Evolutionary conservation across 2,329 filamentous ascomycete genomes (phyloP).

Genomic region (Stromatinia cepivora): DNA sequence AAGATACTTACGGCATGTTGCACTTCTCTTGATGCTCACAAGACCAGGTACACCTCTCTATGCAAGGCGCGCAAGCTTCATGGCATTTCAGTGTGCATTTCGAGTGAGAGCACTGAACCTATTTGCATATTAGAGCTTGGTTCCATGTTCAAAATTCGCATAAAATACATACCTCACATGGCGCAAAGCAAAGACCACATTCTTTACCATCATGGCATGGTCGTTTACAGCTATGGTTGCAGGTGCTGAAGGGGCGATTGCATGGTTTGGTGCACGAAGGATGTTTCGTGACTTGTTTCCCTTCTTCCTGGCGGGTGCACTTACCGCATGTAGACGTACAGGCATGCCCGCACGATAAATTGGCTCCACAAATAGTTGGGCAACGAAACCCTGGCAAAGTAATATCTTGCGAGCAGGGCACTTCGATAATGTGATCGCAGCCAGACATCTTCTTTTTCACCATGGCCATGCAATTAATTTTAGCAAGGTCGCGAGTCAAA

Average conservation of each 20-base stretch:
- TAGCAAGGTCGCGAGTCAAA: slow-evolving; percentile 46
- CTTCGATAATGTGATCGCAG: slow-evolving; percentile 55
- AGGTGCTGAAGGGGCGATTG: slow-evolving; percentile 52
- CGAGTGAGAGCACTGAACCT: slow-evolving; percentile 59
- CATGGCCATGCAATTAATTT: slow-evolving; percentile 49
- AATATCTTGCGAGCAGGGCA: slow-evolving; percentile 54
- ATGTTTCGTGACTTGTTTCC: slow-evolving; percentile 46
- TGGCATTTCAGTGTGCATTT: slow-evolving; percentile 55
- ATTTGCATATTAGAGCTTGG: slow-evolving; percentile 37
- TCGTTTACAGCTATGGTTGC: slow-evolving; percentile 54
- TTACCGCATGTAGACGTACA: slow-evolving; percentile 52
- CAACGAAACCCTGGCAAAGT: slow-evolving; percentile 48
- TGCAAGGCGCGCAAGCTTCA: slow-evolving; percentile 63
- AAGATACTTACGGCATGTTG: slow-evolving; percentile 38
- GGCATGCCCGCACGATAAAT: slow-evolving; percentile 57
- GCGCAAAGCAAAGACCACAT: slow-evolving; percentile 50
- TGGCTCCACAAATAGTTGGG: slow-evolving; percentile 46
- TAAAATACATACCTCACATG: slow-evolving; percentile 50
- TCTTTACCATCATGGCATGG: slow-evolving; percentile 52
- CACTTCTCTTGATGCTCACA: slow-evolving; percentile 54
- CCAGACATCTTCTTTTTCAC: slow-evolving; percentile 52
- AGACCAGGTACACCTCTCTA: slow-evolving; percentile 54
- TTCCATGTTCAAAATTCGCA: neutral
- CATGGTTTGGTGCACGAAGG: slow-evolving; percentile 51
- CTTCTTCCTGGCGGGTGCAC: slow-evolving; percentile 48